Evolutionary conservation across 2,329 filamentous ascomycete genomes (phyloP).

Genomic region (Hymenoscyphus fructigenus): DNA sequence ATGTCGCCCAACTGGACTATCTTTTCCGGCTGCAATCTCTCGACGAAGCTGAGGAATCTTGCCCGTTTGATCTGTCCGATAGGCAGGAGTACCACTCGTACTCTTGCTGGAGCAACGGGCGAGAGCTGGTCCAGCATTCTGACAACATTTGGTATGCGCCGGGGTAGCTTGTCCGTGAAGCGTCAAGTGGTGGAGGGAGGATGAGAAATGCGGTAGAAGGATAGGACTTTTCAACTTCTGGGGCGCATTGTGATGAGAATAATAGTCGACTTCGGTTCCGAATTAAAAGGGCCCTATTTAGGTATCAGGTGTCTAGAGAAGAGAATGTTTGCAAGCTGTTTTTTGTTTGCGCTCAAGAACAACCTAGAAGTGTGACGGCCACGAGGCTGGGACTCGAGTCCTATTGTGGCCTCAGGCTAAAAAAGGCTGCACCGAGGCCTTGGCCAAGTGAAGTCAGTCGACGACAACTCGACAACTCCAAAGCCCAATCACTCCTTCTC

Average conservation of each 20-base stretch:
- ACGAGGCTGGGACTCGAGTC: background rate
- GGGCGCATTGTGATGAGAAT: background rate
- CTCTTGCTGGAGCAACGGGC: constrained; percentile 86
- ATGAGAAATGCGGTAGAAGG: background rate
- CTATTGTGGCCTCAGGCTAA: too few species aligned
- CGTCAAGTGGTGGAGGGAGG: background rate
- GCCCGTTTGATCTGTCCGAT: constrained; percentile 81
- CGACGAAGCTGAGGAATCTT: constrained; percentile 76
- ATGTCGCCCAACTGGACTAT: constrained; percentile 83
- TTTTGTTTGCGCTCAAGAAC: background rate
- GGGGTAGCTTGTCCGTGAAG: constrained; percentile 11
- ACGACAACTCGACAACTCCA: too few species aligned
- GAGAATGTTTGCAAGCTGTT: background rate
- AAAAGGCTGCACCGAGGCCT: too few species aligned
- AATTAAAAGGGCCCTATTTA: background rate
- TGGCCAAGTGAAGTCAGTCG: too few species aligned
- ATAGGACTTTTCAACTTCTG: background rate
- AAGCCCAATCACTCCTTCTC: too few species aligned
- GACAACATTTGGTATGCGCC: constrained; percentile 47
- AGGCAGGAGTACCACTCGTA: constrained; percentile 83
- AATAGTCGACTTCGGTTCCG: background rate
- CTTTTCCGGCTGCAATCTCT: constrained; percentile 75
- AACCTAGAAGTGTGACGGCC: too few species aligned
- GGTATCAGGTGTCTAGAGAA: too few species aligned
- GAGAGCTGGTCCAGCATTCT: constrained; percentile 89